Conservation (phyloP, 306 rosid genomes). For the Pyrus pyrifolia region DNA sequence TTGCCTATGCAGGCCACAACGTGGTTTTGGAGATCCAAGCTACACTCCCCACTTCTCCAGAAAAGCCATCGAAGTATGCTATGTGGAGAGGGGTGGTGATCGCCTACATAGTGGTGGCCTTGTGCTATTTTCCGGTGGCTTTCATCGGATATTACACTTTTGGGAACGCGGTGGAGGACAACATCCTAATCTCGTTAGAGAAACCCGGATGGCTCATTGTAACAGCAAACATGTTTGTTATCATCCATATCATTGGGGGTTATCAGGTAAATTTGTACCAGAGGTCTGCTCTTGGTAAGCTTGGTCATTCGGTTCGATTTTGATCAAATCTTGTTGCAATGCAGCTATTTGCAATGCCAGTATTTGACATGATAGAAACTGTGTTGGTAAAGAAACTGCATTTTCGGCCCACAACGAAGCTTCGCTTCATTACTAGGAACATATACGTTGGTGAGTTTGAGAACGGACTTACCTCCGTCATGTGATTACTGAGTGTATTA, state of each 20-base stretch:
- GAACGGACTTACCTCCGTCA: too few relatives aligned
- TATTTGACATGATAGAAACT: slow-evolving; percentile 77
- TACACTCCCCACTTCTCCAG: slow-evolving; percentile 75
- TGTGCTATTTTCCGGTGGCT: slow-evolving; percentile 81
- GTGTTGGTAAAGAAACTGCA: slow-evolving; percentile 41
- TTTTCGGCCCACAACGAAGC: slow-evolving; percentile 38
- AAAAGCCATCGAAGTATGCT: slow-evolving; percentile 63
- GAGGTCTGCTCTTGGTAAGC: background rate
- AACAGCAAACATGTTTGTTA: slow-evolving; percentile 63
- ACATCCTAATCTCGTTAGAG: slow-evolving; percentile 46
- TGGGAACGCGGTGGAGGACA: slow-evolving; percentile 48
- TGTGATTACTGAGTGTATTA: too few relatives aligned
- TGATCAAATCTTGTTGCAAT: background rate
- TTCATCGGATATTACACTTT: slow-evolving; percentile 47
- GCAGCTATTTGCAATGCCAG: slow-evolving; percentile 80
- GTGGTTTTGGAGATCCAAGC: slow-evolving; percentile 84
- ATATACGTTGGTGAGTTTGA: slow-evolving; percentile 52
- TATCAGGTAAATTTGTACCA: slow-evolving; percentile 33
- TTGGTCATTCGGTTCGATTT: background rate
- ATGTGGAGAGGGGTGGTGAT: slow-evolving; percentile 74
- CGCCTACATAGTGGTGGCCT: slow-evolving; percentile 58
- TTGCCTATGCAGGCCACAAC: slow-evolving; percentile 76
- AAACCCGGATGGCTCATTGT: slow-evolving; percentile 67
- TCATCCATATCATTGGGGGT: slow-evolving; percentile 68
- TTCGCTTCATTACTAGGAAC: slow-evolving; percentile 46